phyloP scores from a whole-genome alignment of 2,329 filamentous ascomycete genomes.

The Botryotinia calthae region DNA sequence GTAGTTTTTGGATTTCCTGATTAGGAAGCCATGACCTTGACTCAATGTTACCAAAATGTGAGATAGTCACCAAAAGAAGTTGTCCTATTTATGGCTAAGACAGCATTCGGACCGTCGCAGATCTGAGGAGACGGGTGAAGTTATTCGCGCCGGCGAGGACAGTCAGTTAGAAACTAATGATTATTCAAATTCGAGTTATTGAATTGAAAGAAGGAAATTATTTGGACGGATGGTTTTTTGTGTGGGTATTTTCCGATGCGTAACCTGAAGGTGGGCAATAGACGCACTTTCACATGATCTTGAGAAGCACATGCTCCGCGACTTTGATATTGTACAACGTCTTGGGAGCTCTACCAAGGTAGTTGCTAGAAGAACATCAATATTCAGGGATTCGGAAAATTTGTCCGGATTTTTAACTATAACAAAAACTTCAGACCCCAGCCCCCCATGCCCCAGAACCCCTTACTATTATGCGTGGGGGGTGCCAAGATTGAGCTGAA shows the following conservation, averaged over 20 bases:
- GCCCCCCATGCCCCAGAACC: neutral
- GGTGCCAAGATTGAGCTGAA: slow-evolving; percentile 18
- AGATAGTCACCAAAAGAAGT: neutral
- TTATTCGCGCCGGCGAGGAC: neutral
- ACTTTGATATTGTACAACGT: neutral
- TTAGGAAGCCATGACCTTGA: neutral
- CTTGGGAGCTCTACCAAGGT: neutral
- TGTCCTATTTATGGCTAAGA: neutral
- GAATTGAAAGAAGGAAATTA: neutral
- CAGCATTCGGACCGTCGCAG: neutral
- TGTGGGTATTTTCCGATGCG: neutral
- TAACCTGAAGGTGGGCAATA: neutral
- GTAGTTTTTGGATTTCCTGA: neutral
- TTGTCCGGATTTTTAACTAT: neutral
- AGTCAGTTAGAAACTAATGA: neutral
- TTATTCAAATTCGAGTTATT: neutral
- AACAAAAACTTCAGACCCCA: neutral
- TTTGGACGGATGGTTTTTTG: neutral
- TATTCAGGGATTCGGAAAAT: neutral
- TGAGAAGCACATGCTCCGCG: neutral
- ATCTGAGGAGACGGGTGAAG: too few relatives aligned
- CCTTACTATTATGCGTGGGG: neutral
- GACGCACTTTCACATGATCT: neutral
- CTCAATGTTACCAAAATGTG: neutral
- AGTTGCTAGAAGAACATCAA: neutral